phyloP scores from a whole-genome alignment of 1,284 basidiomycete species.

The Schizopora paradoxa region DNA sequence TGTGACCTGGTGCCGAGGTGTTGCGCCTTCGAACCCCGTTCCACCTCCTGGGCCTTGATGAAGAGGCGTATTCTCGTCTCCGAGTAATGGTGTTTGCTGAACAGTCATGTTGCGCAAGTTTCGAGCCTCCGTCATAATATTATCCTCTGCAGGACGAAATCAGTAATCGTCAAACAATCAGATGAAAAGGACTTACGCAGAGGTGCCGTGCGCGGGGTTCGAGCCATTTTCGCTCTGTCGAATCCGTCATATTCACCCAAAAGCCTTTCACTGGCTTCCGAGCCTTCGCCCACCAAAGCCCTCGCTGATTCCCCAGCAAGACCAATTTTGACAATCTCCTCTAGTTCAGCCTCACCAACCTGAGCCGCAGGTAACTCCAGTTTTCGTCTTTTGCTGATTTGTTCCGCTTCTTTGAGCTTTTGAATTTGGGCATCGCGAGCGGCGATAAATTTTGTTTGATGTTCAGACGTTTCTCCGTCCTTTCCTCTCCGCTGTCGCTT shows the following conservation, averaged over 20 bases:
- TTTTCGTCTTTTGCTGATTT: slow-evolving; percentile 85
- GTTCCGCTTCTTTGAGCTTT: slow-evolving; percentile 94
- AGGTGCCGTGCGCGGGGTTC: slow-evolving; percentile 89
- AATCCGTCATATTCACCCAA: slow-evolving; percentile 91
- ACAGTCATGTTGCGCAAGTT: slow-evolving; percentile 92
- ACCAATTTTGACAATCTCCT: slow-evolving; percentile 99
- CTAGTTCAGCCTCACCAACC: slow-evolving; percentile 92
- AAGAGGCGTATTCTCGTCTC: slow-evolving; percentile 93
- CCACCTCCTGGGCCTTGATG: slow-evolving; percentile 68
- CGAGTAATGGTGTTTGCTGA: slow-evolving; percentile 90
- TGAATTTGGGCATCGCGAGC: slow-evolving; percentile 96
- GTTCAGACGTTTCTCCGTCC: slow-evolving; percentile 50
- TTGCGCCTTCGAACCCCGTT: slow-evolving; percentile 88
- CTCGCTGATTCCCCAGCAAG: slow-evolving; percentile 87
- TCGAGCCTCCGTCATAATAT: slow-evolving; percentile 89
- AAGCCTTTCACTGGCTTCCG: slow-evolving; percentile 80
- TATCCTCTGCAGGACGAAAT: slow-evolving; percentile 62
- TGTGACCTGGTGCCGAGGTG: slow-evolving; percentile 80
- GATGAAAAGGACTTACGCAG: slow-evolving; percentile 61
- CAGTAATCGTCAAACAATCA: slow-evolving; percentile 13
- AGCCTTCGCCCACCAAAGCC: slow-evolving; percentile 74
- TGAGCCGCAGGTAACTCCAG: slow-evolving; percentile 87
- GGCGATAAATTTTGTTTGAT: slow-evolving; percentile 89
- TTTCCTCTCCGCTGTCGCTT: slow-evolving; percentile 80
- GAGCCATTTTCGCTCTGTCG: slow-evolving; percentile 81